Evolutionary conservation across 2,329 filamentous ascomycete species (phyloP).

Genomic region (Epichloe bromicola): DNA sequence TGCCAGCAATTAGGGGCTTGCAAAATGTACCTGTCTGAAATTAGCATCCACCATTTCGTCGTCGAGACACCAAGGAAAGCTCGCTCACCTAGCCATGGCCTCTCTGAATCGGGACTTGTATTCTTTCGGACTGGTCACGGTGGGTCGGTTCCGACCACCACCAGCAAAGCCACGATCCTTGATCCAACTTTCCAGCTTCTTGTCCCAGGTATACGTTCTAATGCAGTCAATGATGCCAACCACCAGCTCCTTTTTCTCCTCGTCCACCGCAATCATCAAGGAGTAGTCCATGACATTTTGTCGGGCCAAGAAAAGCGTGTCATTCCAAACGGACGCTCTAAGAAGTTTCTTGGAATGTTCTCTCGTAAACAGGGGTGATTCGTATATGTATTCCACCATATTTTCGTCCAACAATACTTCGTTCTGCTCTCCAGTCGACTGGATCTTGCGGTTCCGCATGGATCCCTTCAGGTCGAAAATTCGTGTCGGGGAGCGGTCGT

Average conservation of each 20-base stretch:
- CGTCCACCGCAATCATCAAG: constrained; percentile 95
- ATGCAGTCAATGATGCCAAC: constrained; percentile 99
- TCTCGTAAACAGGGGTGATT: constrained; percentile 85
- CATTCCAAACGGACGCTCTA: constrained; percentile 88
- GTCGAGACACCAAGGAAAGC: constrained; percentile 12
- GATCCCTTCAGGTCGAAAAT: constrained; percentile 95
- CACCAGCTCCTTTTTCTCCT: constrained; percentile 76
- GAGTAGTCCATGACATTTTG: constrained; percentile 99
- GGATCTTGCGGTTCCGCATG: constrained; percentile 96
- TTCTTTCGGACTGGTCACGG: constrained; percentile 92
- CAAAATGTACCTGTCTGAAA: constrained; percentile 46
- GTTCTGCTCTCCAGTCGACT: constrained; percentile 88
- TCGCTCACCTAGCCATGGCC: constrained; percentile 79
- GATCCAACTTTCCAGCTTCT: constrained; percentile 99
- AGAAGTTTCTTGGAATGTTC: constrained; percentile 94
- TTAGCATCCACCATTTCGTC: background rate
- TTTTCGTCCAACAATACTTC: constrained; percentile 96
- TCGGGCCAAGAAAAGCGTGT: constrained; percentile 84
- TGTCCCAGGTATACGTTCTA: constrained; percentile 97
- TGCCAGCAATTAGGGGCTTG: constrained; percentile 68
- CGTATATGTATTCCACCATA: constrained; percentile 98
- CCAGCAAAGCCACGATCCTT: constrained; percentile 83
- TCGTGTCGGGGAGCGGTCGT: constrained; percentile 78
- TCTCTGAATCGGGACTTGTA: constrained; percentile 94
- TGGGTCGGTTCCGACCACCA: constrained; percentile 70